These are phyloP conservation scores for Fusarium circinatum DNA, from an alignment of 2,329 filamentous ascomycete species.

Conservation along the genomic window DNA sequence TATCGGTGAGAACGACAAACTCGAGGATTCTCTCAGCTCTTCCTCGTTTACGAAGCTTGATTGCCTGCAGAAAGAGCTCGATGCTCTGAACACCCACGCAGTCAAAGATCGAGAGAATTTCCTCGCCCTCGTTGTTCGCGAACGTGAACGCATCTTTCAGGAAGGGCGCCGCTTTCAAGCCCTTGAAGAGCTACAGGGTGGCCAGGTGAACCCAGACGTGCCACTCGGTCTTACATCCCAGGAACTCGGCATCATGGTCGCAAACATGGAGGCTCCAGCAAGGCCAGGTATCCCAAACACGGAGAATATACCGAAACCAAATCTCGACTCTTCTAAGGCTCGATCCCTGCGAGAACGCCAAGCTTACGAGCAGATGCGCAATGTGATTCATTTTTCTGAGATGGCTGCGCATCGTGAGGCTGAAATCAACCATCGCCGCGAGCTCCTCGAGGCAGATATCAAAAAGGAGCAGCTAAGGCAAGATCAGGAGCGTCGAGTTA, in stretches of 20 bases:
- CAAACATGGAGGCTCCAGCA: slow-evolving; percentile 44
- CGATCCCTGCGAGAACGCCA: slow-evolving; percentile 40
- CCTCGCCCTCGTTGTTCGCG: slow-evolving; percentile 43
- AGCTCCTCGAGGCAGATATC: slow-evolving; percentile 37
- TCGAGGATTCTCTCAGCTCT: slow-evolving; percentile 4
- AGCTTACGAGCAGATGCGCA: slow-evolving; percentile 34
- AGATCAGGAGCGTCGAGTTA: slow-evolving; percentile 25
- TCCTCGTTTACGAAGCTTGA: slow-evolving; percentile 22
- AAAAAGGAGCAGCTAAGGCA: slow-evolving; percentile 28
- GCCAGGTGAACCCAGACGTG: not conserved
- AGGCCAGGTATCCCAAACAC: slow-evolving; percentile 9
- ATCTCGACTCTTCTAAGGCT: slow-evolving; percentile 20
- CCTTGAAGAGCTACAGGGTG: not conserved
- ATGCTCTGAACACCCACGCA: slow-evolving; percentile 41
- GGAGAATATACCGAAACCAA: slow-evolving; percentile 22
- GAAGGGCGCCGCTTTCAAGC: slow-evolving; percentile 33
- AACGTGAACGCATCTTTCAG: slow-evolving; percentile 47
- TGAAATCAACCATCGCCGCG: slow-evolving; percentile 26
- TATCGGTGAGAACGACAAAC: slow-evolving; percentile 27
- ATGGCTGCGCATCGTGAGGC: slow-evolving; percentile 42
- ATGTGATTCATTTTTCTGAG: slow-evolving; percentile 27
- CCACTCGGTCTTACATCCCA: slow-evolving; percentile 5
- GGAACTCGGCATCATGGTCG: slow-evolving; percentile 43
- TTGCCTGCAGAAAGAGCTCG: slow-evolving; percentile 35
- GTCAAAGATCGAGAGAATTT: slow-evolving; percentile 47